phyloP scores from a whole-genome alignment of 345 rosid species.

The Physaria fendleri region DNA sequence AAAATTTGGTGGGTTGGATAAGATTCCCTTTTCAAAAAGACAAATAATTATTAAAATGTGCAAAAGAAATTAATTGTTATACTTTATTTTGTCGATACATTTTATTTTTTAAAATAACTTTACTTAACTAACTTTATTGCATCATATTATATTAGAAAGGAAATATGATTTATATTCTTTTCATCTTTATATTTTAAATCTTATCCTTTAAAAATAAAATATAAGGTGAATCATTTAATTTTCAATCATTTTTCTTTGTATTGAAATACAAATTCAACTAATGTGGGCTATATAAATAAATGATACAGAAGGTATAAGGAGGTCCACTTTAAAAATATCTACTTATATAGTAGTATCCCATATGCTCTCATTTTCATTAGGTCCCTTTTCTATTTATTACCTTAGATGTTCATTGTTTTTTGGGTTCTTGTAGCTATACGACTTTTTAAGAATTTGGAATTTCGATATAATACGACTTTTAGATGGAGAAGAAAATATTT shows the following conservation, averaged over 20 bases:
- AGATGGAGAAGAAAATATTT: not conserved
- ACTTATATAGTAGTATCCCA: not conserved
- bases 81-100: not conserved
- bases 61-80: not conserved
- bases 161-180: too few species aligned
- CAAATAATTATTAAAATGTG: not conserved
- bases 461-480: not conserved
- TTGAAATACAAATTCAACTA: not conserved
- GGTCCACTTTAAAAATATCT: conserved; percentile 12
- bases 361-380: not conserved
- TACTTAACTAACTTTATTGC: not conserved
- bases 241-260: too few species aligned
- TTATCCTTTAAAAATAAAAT: not conserved
- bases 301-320: not conserved
- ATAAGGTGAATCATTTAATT: not conserved
- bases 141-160: not conserved
- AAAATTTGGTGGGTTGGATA: conserved; percentile 6
- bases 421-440: not conserved
- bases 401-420: not conserved
- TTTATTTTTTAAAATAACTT: too few species aligned
- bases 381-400: not conserved
- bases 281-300: not conserved
- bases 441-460: too few species aligned
- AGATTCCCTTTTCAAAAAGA: not conserved
- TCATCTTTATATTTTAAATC: not conserved